These are phyloP conservation scores for Takakia lepidozioides DNA, from an alignment of 225 moss, liverwort and hornwort genomes.

Conservation along the genomic window DNA sequence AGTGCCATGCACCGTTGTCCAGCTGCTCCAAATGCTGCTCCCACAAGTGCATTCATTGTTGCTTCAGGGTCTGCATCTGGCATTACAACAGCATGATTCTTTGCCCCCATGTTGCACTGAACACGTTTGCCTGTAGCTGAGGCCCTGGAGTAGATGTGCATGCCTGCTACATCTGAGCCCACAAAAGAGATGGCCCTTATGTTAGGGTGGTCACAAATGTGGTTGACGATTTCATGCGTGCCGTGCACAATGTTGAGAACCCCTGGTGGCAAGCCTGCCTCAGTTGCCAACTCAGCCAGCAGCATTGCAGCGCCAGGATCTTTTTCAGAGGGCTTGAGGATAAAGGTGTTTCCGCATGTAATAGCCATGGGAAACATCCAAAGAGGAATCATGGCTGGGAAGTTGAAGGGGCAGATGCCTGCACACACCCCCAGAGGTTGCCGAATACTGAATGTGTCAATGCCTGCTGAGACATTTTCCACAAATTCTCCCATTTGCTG, in stretches of 20 bases:
- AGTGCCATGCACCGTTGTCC: constrained; percentile 96
- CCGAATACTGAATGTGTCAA: constrained; percentile 82
- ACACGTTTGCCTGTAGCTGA: constrained; percentile 80
- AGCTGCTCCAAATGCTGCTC: constrained; percentile 92
- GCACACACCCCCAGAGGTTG: constrained; percentile 96
- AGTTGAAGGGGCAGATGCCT: constrained; percentile 94
- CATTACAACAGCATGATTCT: constrained; percentile 91
- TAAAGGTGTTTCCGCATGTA: constrained; percentile 80
- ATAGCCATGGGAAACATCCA: constrained; percentile 99
- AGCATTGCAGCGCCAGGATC: constrained; percentile 92
- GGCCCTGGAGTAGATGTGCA: constrained; percentile 91
- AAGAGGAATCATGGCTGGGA: constrained; percentile 95
- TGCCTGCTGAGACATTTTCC: constrained; percentile 60
- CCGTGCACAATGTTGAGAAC: constrained; percentile 91
- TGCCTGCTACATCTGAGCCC: constrained; percentile 84
- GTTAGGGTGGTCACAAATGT: constrained; percentile 90
- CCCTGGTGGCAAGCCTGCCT: constrained; percentile 89
- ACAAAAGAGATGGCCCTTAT: constrained; percentile 86
- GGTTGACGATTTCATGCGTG: constrained; percentile 74
- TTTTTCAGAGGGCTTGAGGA: constrained; percentile 89
- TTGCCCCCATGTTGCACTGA: constrained; percentile 97
- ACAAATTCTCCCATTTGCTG: constrained; percentile 93
- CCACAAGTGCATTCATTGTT: constrained; percentile 81
- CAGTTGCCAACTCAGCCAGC: constrained; percentile 71
- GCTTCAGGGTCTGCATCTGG: constrained; percentile 70